Evolutionary conservation across 768 basidiomycete species (phyloP), one percentile per base, ranked within the genome.

Genomic region (Paxillus rubicundulus): DNA sequence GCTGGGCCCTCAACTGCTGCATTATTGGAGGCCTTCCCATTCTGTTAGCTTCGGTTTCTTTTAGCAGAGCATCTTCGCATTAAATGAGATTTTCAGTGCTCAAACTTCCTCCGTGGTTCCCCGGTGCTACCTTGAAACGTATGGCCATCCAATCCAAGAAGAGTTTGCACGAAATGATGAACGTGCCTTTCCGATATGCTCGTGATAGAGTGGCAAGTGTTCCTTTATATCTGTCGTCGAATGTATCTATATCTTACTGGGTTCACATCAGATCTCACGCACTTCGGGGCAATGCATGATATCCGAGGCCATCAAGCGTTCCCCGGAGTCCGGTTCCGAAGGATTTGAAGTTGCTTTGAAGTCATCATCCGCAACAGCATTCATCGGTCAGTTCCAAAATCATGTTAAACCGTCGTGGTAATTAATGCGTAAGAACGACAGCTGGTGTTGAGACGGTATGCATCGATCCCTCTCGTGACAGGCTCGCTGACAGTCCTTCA

Each of bases 71-170:
- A 28, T 24, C 39, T 50, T 50, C 45, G 36, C 45, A n/a, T 28
- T 67, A 45, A 68, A 18, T 44, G 33, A 37, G 37, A 49, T 56
- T 44, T 45, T 44, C 52, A 68, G 67, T 68, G 43, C 58, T 68
- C 27, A 67, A 57, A 38, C 58, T 68, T 34, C 67, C 67, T 10
- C 44, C 45, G 14, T 74, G 72, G 73, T 64, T 74, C 37, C 72
- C 71, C 3, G 73, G 72, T 4, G 72, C 73, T 17, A 60, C 52
- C 14, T 56, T 70, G 32, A 70, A 59, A 54, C 61, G 63, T 34
- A 57, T 62, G 54, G 69, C 71, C 12, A 42, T 54, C 18, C 61
- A 61, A 39, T 72, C 67, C 10, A 70, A 56, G 36, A 64, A 51
- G 6, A 68, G 60, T 47, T 34, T 68, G 17, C 48, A 60, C 27